These are phyloP conservation scores for Corylus heterophylla DNA, from an alignment of 306 rosid species.

Conservation along the genomic window DNA sequence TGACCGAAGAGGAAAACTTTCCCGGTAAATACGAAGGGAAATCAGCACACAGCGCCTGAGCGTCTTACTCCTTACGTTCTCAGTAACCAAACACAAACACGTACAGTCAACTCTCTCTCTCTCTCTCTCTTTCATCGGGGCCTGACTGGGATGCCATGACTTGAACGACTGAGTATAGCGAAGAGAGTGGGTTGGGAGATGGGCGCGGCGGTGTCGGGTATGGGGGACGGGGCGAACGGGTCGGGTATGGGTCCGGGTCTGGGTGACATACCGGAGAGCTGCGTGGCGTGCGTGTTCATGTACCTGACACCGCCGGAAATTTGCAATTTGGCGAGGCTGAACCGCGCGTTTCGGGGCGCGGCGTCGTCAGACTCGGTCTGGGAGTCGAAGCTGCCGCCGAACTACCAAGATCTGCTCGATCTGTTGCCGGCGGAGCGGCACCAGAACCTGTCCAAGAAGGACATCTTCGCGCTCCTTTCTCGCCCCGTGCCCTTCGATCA, in stretches of 20 bases:
- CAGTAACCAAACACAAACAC: constrained; percentile 4
- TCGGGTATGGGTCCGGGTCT: constrained; percentile 64
- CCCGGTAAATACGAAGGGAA: constrained; percentile 14
- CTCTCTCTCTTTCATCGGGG: neutral
- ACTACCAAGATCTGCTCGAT: constrained; percentile 70
- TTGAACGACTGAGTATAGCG: neutral
- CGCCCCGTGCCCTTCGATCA: constrained; percentile 65
- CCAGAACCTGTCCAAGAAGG: constrained; percentile 64
- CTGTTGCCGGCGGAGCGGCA: constrained; percentile 58
- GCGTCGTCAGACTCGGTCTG: constrained; percentile 87
- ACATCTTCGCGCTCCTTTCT: constrained; percentile 69
- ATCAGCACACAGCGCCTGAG: neutral
- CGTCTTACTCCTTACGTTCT: constrained; percentile 7
- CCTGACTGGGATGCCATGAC: neutral
- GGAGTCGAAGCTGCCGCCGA: constrained; percentile 75
- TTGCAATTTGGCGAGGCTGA: constrained; percentile 83
- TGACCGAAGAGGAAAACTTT: neutral
- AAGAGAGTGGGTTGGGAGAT: constrained; percentile 22
- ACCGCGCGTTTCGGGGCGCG: constrained; percentile 81
- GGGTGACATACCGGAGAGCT: constrained; percentile 90
- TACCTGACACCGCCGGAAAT: constrained; percentile 87
- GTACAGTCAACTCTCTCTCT: neutral
- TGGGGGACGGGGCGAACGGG: constrained; percentile 59
- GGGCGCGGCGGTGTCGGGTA: constrained; percentile 83
- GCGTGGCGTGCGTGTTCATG: constrained; percentile 85